phyloP scores from a whole-genome alignment of 2,329 filamentous ascomycete genomes.

The Claviceps fusiformis region DNA sequence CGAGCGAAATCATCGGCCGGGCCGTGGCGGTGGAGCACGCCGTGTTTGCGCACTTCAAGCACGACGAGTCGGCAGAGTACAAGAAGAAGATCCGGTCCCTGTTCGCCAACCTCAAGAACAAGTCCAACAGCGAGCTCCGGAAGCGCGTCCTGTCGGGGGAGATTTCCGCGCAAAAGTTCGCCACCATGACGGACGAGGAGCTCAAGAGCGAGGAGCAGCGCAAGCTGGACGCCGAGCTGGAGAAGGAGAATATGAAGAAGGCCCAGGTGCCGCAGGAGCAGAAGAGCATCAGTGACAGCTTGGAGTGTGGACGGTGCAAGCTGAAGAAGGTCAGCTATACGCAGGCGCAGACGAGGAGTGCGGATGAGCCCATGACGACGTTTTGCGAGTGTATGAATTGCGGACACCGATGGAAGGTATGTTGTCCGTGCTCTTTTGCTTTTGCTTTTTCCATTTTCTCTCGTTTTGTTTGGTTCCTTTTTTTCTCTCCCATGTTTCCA shows the following conservation, averaged over 20 bases:
- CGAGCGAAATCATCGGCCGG: slow-evolving; percentile 57
- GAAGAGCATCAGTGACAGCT: slow-evolving; percentile 75
- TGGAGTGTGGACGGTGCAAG: slow-evolving; percentile 85
- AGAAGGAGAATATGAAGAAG: slow-evolving; percentile 92
- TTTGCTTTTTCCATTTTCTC: not conserved
- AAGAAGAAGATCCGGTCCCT: slow-evolving; percentile 81
- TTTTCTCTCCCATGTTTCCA: not conserved
- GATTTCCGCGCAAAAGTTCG: slow-evolving; percentile 60
- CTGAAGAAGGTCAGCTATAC: slow-evolving; percentile 91
- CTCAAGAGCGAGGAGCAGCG: slow-evolving; percentile 77
- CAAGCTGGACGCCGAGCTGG: slow-evolving; percentile 59
- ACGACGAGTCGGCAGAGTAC: slow-evolving; percentile 58
- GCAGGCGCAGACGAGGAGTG: slow-evolving; percentile 88
- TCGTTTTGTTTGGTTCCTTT: too few relatives aligned
- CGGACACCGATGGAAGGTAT: slow-evolving; percentile 60
- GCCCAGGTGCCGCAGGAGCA: slow-evolving; percentile 88
- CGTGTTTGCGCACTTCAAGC: slow-evolving; percentile 55
- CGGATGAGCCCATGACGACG: slow-evolving; percentile 84
- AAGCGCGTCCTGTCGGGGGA: slow-evolving; percentile 61
- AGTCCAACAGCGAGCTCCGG: slow-evolving; percentile 68
- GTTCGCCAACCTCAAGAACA: slow-evolving; percentile 90
- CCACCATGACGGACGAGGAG: slow-evolving; percentile 78
- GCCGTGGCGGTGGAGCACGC: slow-evolving; percentile 75
- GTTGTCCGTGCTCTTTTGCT: slow-evolving; percentile 10
- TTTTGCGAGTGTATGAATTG: slow-evolving; percentile 61